phyloP scores from a whole-genome alignment of 257 asterid species.

The Solanum sitiens region DNA sequence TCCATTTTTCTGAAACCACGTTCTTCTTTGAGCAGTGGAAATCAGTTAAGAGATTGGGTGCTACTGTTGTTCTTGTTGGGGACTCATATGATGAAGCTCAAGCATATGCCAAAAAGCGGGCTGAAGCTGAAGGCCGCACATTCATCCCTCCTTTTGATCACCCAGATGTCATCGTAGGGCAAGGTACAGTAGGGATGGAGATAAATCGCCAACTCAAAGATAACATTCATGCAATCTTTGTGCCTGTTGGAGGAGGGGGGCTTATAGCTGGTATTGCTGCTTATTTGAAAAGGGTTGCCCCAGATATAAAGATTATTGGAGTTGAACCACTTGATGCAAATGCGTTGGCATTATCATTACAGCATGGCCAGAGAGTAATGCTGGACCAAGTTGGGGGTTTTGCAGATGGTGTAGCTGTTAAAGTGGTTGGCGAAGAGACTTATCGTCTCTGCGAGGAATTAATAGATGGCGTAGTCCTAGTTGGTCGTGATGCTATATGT shows the following conservation, averaged over 20 bases:
- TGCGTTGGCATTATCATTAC: conserved; percentile 87
- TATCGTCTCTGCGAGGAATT: conserved; percentile 70
- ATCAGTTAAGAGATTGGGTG: conserved; percentile 82
- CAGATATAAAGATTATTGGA: conserved; percentile 79
- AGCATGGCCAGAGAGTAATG: conserved; percentile 60
- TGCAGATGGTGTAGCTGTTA: conserved; percentile 98
- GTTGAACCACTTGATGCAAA: conserved; percentile 95
- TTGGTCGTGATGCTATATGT: conserved; percentile 90
- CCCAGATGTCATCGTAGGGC: conserved; percentile 86
- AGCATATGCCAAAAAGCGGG: conserved; percentile 66
- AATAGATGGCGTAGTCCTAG: conserved; percentile 84
- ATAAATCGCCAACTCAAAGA: conserved; percentile 60
- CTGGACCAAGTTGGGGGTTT: conserved; percentile 94
- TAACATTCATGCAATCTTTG: conserved; percentile 74
- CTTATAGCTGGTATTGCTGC: conserved; percentile 98
- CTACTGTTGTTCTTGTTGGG: conserved; percentile 79
- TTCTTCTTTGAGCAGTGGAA: conserved; percentile 44
- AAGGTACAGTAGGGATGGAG: conserved; percentile 98
- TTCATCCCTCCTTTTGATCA: conserved; percentile 97
- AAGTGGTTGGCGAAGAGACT: conserved; percentile 89
- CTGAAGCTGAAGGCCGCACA: conserved; percentile 52
- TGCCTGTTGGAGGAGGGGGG: conserved; percentile 98
- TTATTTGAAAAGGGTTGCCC: conserved; percentile 76
- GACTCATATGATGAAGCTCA: conserved; percentile 95
- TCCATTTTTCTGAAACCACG: background rate